Base-by-base conservation (phyloP, 2,329 filamentous ascomycete species). In the Pseudocercospora cruenta region DNA sequence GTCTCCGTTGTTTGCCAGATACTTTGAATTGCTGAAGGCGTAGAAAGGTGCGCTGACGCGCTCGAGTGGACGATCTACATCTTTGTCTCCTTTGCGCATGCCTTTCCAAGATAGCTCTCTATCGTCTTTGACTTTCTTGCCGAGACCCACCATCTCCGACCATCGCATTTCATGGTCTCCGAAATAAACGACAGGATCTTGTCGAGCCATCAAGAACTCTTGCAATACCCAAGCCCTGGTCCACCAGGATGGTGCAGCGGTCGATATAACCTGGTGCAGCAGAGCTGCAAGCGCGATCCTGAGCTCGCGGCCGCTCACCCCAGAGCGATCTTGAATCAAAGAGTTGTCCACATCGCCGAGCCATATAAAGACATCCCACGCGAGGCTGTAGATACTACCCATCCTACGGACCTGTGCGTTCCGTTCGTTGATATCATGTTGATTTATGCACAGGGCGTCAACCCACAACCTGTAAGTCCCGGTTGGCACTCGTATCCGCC, bases 371-470 rank as follows among this genome's bases (percentile, higher is more conserved):
- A 64, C 62, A 8, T 36, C 24, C 14, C 14, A 49, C 3, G 62
- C 62, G 4, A 26, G 14, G 8, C n/a, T 19, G 45, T 64, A 64
- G 24, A 64, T 60, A 3, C 4, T n/a, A 16, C 33, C 26, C 62
- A 64, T 64, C 3, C 49, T 24, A 6, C 33, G n/a, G 43, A 64
- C 62, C n/a, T 64, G 62, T 26, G 57, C 24, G 28, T 26, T 54
- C 28, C 57, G 55, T 28, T 64, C 62, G 3, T 4, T 26, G 4
- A 57, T 14, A 31, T 64, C 43, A 14, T 54, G 19, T 21, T 64
- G 62, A 26, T 64, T 60, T 31, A 64, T 60, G 33, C 62, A 64
- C 6, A 64, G 14, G 19, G 62, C 62, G 39, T 64, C 62, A 14
- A 51, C 21, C 62, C 62, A 64, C 9, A 62, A 9, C 6, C 22